Evolutionary conservation across 768 basidiomycete genomes (phyloP), one percentile per base, ranked within the genome.

Genomic region (Scleroderma bovista): DNA sequence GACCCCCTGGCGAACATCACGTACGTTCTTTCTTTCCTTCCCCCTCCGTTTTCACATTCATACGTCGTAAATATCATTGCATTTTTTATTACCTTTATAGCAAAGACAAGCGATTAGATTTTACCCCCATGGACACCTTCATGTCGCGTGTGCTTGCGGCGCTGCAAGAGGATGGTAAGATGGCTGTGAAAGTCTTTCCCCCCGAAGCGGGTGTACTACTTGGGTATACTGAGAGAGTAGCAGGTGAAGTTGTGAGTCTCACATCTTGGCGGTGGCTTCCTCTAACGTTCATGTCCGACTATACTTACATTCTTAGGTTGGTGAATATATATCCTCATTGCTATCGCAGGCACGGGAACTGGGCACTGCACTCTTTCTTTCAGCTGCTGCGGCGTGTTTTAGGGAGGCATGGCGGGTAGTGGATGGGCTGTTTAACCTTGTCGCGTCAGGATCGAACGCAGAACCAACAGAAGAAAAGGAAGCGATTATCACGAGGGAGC

Each of bases 41-140:
- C 19, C 56, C 22, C 31, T 15, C 20, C 3, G 12, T 36, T 19
- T 23, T 11, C 33, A 22, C 20, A 22, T 50, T 31, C 16, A 43
- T 29, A n/a, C 16, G 1, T 26, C 9, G 22, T 15, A 9, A 9
- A 15, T 6, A 11, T 16, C 22, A 24, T 15, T 42, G 13, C 23
- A 24, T 16, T n/a, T n/a, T n/a, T n/a, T n/a, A 24, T 17, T n/a
- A 15, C 22, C 16, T 38, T 24, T 39, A 24, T 17, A 84, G 81
- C 39, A 66, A 70, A 46, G 76, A 79, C n/a, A 71, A 75, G 31
- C 70, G 72, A 36, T 76, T 98, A 31, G 83, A 90, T 62, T 97
- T 99, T 62, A 85, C 84, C 22, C 80, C 95, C 2, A 98, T 99
- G 96, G 92, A 95, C 63, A 77, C 72, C 19, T 98, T 94, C 68